phyloP scores from a whole-genome alignment of 2,329 filamentous ascomycete genomes.

The Dactylellina haptotyla region DNA sequence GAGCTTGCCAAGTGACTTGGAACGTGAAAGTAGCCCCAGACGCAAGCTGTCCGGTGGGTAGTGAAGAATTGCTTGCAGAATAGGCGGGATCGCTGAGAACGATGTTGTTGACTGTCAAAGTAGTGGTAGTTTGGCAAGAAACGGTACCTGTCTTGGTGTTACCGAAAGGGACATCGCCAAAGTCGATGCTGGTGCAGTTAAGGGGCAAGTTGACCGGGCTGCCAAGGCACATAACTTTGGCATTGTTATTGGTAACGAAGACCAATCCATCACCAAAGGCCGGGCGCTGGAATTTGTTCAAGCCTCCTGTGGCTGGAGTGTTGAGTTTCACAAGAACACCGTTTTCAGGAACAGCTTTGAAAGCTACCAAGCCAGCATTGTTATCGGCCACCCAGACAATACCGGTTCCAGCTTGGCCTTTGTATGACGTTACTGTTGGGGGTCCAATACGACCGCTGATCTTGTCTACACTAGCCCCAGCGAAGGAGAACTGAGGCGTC shows the following conservation, averaged over 20 bases:
- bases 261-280: constrained; percentile 63
- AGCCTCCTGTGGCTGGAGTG: constrained; percentile 61
- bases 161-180: constrained; percentile 61
- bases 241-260: constrained; percentile 59
- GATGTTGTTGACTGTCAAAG: constrained; percentile 61
- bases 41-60: constrained; percentile 61
- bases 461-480: constrained; percentile 26
- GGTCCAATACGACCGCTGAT: constrained; percentile 50
- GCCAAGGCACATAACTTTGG: constrained; percentile 60
- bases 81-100: constrained; percentile 61
- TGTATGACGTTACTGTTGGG: constrained; percentile 61
- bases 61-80: constrained; percentile 60
- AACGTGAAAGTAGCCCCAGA: constrained; percentile 62
- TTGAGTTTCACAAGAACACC: constrained; percentile 58
- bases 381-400: constrained; percentile 63
- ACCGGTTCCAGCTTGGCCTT: constrained; percentile 61
- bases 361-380: constrained; percentile 61
- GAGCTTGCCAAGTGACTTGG: constrained; percentile 58
- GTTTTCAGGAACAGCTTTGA: constrained; percentile 62
- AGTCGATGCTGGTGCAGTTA: constrained; percentile 62
- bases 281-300: constrained; percentile 62
- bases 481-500: constrained; percentile 41
- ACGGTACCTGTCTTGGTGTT: constrained; percentile 59
- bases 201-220: constrained; percentile 64
- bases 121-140: constrained; percentile 62